Percentiles rank a stretch among this genome's conserved stretches.
Conservation (phyloP, 768 basidiomycete species). For the Podaxis sp. region DNA sequence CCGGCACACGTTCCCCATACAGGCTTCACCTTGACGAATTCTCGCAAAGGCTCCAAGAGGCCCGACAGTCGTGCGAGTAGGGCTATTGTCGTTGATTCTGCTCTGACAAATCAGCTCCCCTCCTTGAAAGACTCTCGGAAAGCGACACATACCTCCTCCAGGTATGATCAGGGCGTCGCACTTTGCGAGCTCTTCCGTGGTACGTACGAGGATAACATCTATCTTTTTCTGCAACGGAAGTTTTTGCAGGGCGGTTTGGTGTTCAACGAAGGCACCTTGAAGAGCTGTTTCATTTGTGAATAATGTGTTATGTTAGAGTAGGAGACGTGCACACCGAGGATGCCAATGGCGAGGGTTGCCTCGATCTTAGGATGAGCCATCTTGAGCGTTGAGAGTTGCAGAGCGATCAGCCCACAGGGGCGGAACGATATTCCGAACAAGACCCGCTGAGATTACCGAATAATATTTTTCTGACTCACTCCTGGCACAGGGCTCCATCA, state of each 20-base stretch:
- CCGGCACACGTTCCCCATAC: constrained; percentile 98
- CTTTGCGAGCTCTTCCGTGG: constrained; percentile 63
- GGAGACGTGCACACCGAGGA: constrained; percentile 44
- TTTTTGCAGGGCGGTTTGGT: constrained; percentile 68
- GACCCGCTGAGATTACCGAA: background rate
- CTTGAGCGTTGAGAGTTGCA: background rate
- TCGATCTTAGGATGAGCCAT: constrained; percentile 7
- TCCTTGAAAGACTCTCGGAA: background rate
- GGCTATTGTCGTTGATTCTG: constrained; percentile 93
- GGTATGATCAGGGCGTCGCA: constrained; percentile 92
- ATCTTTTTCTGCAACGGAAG: constrained; percentile 47
- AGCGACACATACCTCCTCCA: constrained; percentile 66
- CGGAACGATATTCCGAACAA: constrained; percentile 1
- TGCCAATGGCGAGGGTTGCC: constrained; percentile 37
- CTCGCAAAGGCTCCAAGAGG: constrained; percentile 74
- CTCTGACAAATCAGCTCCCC: constrained; percentile 1
- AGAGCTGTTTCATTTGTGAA: constrained; percentile 56
- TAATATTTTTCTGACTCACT: constrained; percentile 6
- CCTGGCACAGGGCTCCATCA: background rate
- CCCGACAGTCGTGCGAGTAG: constrained; percentile 72
- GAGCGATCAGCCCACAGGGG: background rate
- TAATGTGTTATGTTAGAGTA: constrained; percentile 1
- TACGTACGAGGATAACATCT: constrained; percentile 62
- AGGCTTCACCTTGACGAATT: constrained; percentile 70
- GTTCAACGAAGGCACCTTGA: constrained; percentile 92